A percentile compares a stretch with the other conserved stretches of the same genome.
phyloP scores from a whole-genome alignment of 345 rosid species.

The Aquilaria sinensis region DNA sequence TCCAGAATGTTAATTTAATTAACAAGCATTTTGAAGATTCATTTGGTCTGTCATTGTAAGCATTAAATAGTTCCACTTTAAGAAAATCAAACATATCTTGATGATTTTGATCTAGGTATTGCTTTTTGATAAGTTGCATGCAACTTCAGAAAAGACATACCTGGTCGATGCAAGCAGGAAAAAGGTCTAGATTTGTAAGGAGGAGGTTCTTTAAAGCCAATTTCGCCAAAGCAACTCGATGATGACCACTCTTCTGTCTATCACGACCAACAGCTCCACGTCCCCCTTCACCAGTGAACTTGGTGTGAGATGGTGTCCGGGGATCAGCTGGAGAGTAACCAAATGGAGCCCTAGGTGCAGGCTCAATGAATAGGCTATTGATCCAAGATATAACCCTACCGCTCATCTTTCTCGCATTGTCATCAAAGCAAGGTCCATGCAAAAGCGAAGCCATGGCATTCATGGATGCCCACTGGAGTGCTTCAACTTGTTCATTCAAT shows the following conservation, averaged over 20 bases:
- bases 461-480: constrained; percentile 97
- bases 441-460: constrained; percentile 96
- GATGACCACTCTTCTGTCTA: constrained; percentile 81
- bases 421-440: constrained; percentile 97
- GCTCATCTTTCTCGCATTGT: constrained; percentile 97
- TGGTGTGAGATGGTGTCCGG: constrained; percentile 89
- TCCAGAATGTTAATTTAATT: neutral
- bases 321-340: constrained; percentile 96
- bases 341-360: constrained; percentile 90
- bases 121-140: constrained; percentile 1
- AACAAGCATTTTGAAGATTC: too few relatives aligned
- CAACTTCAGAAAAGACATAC: constrained; percentile 34
- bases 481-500: constrained; percentile 84
- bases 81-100: neutral
- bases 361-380: constrained; percentile 92
- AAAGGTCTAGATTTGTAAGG: constrained; percentile 90
- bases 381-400: constrained; percentile 97
- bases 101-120: neutral
- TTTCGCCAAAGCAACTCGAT: constrained; percentile 87
- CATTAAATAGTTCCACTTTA: too few relatives aligned
- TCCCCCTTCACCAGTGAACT: constrained; percentile 73
- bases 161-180: constrained; percentile 99
- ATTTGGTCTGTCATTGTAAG: too few relatives aligned
- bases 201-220: constrained; percentile 96
- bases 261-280: constrained; percentile 86